Evolutionary conservation across 768 basidiomycete genomes (phyloP).

Genomic region (Boletus bicolor): DNA sequence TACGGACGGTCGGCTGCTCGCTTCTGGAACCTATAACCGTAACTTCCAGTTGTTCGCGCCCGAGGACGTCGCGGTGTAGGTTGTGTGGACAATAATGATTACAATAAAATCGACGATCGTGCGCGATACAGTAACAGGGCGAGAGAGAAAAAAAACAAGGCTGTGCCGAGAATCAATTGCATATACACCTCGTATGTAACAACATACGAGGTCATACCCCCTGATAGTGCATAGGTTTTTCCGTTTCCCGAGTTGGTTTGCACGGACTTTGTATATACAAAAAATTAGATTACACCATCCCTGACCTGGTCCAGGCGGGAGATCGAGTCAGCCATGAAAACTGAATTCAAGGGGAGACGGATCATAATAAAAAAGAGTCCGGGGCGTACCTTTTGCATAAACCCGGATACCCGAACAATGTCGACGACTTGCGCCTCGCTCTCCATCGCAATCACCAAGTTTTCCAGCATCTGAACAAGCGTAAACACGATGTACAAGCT

Average conservation of each 20-base stretch:
- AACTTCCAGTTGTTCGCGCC: constrained; percentile 92
- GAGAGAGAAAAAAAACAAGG: constrained; percentile 12
- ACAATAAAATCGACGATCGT: constrained; percentile 24
- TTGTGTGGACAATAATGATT: constrained; percentile 15
- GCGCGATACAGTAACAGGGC: constrained; percentile 31
- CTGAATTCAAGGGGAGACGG: constrained; percentile 20
- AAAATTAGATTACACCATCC: constrained; percentile 39
- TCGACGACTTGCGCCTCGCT: constrained; percentile 82
- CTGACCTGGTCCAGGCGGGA: constrained; percentile 31
- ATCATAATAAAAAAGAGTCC: constrained; percentile 4
- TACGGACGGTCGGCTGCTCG: constrained; percentile 77
- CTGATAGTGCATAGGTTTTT: too few relatives aligned
- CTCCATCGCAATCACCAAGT: constrained; percentile 82
- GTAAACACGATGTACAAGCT: constrained; percentile 25
- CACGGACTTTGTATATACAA: neutral
- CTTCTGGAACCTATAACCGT: constrained; percentile 88
- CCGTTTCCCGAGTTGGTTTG: too few relatives aligned
- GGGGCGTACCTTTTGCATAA: constrained; percentile 80
- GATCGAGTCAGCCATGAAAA: constrained; percentile 22
- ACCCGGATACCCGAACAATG: constrained; percentile 81
- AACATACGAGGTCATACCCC: too few relatives aligned
- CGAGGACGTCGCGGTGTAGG: constrained; percentile 49
- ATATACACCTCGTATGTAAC: constrained; percentile 4
- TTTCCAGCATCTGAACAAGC: constrained; percentile 68
- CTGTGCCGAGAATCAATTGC: neutral